phyloP scores from a whole-genome alignment of 192 early-diverging fungal species.

The Coemansia sp. region DNA sequence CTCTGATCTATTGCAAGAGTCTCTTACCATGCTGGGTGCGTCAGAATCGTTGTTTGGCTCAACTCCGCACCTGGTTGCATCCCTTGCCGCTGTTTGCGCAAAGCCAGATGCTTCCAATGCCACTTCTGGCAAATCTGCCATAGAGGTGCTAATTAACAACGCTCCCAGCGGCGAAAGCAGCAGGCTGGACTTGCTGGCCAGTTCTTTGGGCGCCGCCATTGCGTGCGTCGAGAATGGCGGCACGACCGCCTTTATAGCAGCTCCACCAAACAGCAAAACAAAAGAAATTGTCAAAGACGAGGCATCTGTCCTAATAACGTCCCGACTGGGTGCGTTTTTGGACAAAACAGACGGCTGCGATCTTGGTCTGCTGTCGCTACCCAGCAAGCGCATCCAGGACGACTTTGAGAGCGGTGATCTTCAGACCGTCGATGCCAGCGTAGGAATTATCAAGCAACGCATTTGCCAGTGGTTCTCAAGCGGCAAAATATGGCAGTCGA shows the following conservation, averaged over 20 bases:
- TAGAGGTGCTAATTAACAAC: background rate
- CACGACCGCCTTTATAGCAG: background rate
- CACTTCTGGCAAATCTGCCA: background rate
- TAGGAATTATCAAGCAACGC: slow-evolving; percentile 29
- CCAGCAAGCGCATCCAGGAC: slow-evolving; percentile 29
- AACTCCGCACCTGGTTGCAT: background rate
- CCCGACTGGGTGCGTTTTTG: slow-evolving; percentile 2
- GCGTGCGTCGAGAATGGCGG: slow-evolving; percentile 19
- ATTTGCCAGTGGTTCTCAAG: slow-evolving; percentile 30
- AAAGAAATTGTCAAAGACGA: background rate
- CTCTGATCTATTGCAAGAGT: slow-evolving; percentile 22
- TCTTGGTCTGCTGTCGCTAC: slow-evolving; percentile 5
- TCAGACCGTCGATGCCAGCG: slow-evolving; percentile 22
- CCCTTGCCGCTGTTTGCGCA: background rate
- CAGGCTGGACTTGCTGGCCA: slow-evolving; percentile 5
- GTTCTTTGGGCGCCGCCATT: slow-evolving; percentile 15
- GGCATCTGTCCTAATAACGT: background rate
- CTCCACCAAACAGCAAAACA: background rate
- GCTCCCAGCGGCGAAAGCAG: background rate
- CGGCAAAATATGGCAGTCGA: slow-evolving; percentile 36
- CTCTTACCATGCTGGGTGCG: slow-evolving; percentile 10
- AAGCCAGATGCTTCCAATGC: background rate
- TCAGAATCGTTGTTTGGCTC: background rate
- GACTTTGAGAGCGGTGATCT: slow-evolving; percentile 33
- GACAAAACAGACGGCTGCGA: background rate